Conservation (phyloP, 352 stramenopile genomes). For the Pythium phragmitis region DNA sequence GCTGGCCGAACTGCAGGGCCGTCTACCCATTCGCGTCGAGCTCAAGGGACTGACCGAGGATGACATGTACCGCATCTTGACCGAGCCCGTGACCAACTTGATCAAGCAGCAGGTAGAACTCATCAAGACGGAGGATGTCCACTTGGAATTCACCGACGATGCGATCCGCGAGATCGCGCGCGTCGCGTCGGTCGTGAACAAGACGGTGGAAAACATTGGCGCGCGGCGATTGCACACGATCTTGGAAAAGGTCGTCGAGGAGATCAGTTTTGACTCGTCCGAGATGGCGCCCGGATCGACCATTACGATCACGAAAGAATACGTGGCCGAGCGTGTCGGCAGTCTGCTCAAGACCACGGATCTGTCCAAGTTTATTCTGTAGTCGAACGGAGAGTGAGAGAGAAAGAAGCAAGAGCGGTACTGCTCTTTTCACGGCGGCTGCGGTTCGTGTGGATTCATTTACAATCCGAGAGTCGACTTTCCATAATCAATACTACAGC, state of each 20-base stretch:
- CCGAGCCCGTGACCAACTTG: slow-evolving; percentile 98
- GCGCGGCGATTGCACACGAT: slow-evolving; percentile 96
- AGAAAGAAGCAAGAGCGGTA: neutral
- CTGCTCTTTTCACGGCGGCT: no score
- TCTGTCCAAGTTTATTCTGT: slow-evolving; percentile 99
- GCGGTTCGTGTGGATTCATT: no score
- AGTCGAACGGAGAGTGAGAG: slow-evolving; percentile 30
- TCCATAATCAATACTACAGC: no score
- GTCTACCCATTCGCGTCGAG: slow-evolving; percentile 98
- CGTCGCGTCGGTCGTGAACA: slow-evolving; percentile 94
- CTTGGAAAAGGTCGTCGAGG: slow-evolving; percentile 98
- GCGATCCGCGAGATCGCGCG: slow-evolving; percentile 97
- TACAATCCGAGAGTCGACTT: no score
- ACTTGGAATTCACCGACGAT: slow-evolving; percentile 95
- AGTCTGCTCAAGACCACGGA: slow-evolving; percentile 95
- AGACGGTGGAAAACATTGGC: slow-evolving; percentile 99
- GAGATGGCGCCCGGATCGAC: slow-evolving; percentile 82
- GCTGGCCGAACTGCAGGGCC: slow-evolving; percentile 97
- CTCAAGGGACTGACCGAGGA: slow-evolving; percentile 98
- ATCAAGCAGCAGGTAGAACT: slow-evolving; percentile 98
- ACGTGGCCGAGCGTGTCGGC: slow-evolving; percentile 92
- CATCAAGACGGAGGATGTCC: slow-evolving; percentile 96
- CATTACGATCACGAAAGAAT: slow-evolving; percentile 93
- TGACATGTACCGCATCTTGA: slow-evolving; percentile 99
- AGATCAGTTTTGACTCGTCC: slow-evolving; percentile 98